Evolutionary conservation across 139 green algal species (phyloP), one percentile per base, ranked within the genome.

Genomic region (Penium margaritaceum): DNA sequence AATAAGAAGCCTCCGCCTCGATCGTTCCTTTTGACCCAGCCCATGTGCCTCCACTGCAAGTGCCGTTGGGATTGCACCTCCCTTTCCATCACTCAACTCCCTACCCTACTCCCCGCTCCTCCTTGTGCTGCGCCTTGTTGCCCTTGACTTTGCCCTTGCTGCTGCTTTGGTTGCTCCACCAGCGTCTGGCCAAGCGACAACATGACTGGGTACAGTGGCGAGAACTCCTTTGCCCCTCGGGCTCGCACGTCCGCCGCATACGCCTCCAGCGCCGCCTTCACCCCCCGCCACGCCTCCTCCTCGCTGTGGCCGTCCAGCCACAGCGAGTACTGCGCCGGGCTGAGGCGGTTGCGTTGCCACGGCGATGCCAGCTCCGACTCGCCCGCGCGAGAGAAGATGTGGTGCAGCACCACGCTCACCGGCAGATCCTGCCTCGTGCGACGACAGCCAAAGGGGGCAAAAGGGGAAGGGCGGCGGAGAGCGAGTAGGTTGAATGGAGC

Each of bases 261-360:
- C 5, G 29, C 67, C 2, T 81, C 74, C 14, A 81, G 57, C 30
- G 36, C 39, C 3, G 58, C 67, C 47, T 77, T 77, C 5, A 81
- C 36, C 21, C 69, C 67, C 36, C 43, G 36, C 75, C 75, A 81
- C 2, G 62, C 57, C 15, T 82, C 54, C 54, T 82, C 70, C 35
- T 82, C 69, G 2, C 19, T 44, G 53, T 75, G 75, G 6, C 44
- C 17, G 73, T 97, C 92, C 70, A 97, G 81, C 92, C 92, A 98
- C 3, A 90, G 66, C 0, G 90, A 96, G 83, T 95, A 97, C 89
- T 96, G 89, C 60, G 74, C 21, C 5, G 67, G 57, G 0, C 83
- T 87, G 19, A 97, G 74, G 6, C 85, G 81, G 9, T 78, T 87
- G 4, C 86, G 85, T 65, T 87, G 74, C 64, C 93, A 84, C 0